Evolutionary conservation across 371 early-diverging fungal genomes (phyloP).

Genomic region (Capniomyces stellatus): DNA sequence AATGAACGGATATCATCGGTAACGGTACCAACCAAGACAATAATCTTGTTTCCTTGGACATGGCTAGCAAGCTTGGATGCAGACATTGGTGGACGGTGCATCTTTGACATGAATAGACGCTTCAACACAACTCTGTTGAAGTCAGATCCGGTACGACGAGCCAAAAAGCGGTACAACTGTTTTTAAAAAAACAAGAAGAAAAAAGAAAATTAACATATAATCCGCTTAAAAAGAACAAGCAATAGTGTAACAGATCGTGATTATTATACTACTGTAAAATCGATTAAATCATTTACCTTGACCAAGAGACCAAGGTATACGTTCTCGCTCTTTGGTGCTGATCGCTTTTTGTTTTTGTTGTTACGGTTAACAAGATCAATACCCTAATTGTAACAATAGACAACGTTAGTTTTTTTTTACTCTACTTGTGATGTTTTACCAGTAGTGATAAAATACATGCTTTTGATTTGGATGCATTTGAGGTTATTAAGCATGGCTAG

Average conservation of each 20-base stretch:
- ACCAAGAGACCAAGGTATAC: conserved; percentile 90
- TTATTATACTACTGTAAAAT: not conserved
- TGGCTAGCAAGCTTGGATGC: conserved; percentile 60
- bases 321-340: conserved; percentile 77
- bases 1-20: conserved; percentile 90
- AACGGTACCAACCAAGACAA: conserved; percentile 87
- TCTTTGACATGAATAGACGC: conserved; percentile 94
- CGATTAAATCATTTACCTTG: conserved; percentile 47
- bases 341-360: conserved; percentile 75
- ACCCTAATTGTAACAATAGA: conserved; percentile 35
- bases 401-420: no score
- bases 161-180: conserved; percentile 94
- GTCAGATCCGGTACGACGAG: conserved; percentile 91
- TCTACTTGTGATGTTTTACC: no score
- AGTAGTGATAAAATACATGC: no score
- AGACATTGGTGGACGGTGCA: conserved; percentile 91
- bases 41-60: conserved; percentile 63
- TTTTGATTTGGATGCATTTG: no score
- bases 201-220: not conserved
- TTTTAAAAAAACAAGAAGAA: not conserved
- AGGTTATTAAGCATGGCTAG: no score
- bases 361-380: conserved; percentile 92
- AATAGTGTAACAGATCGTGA: conserved; percentile 1
- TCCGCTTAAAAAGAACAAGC: conserved; percentile 1
- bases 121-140: conserved; percentile 98